Evolutionary conservation across 2,329 filamentous ascomycete genomes (phyloP).

Genomic region (Aspergillus fischeri): DNA sequence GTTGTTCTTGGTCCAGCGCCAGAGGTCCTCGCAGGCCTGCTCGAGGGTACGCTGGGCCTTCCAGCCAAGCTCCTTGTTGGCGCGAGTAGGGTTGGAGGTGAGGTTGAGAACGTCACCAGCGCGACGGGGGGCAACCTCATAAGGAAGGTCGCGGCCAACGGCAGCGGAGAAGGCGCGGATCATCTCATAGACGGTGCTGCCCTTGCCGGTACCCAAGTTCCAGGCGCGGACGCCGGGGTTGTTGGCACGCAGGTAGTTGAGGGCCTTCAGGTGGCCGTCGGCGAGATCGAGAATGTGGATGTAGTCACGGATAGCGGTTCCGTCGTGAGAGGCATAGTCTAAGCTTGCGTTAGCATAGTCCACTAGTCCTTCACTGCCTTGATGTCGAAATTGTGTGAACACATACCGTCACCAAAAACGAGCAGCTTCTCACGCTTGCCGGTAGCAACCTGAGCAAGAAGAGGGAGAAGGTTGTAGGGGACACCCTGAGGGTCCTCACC

Average conservation of each 20-base stretch:
- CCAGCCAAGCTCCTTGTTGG: conserved; percentile 87
- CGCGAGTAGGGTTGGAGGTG: conserved; percentile 82
- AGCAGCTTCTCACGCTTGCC: conserved; percentile 91
- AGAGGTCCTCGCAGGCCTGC: conserved; percentile 88
- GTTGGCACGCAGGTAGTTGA: conserved; percentile 57
- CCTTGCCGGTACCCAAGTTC: conserved; percentile 93
- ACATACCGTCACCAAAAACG: conserved; percentile 86
- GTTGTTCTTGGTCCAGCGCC: conserved; percentile 97
- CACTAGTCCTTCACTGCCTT: neutral
- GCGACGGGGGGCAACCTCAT: conserved; percentile 78
- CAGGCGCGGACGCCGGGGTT: conserved; percentile 84
- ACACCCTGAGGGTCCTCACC: conserved; percentile 95
- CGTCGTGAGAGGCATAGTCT: conserved; percentile 68
- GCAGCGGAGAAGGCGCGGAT: conserved; percentile 87
- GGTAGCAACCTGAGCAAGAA: conserved; percentile 92
- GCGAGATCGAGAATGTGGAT: conserved; percentile 54
- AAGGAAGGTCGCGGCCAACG: conserved; percentile 79
- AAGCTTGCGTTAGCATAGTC: neutral
- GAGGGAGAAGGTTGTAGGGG: conserved; percentile 90
- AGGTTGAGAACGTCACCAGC: conserved; percentile 90
- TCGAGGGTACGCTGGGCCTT: conserved; percentile 87
- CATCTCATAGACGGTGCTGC: conserved; percentile 96
- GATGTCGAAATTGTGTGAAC: neutral
- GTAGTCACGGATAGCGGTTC: conserved; percentile 68
- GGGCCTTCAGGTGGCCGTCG: conserved; percentile 58